Base-by-base conservation (phyloP, 2,329 filamentous ascomycete species). In the Daldinia sp. region DNA sequence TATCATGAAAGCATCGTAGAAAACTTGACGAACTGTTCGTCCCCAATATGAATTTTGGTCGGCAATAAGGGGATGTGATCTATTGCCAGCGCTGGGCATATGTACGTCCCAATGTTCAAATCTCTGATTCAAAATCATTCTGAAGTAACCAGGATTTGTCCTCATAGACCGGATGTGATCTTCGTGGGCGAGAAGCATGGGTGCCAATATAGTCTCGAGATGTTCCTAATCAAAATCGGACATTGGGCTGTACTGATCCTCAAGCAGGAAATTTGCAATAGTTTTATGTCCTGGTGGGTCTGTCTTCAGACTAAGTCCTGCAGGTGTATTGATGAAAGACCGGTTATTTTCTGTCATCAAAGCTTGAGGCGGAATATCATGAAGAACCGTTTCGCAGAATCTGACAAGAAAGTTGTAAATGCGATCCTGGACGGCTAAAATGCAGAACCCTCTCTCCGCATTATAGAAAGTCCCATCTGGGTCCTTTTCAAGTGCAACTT, bases 121-220 rank as follows among this genome's bases (percentile, higher is more conserved):
- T 4, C 25, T 25, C 3, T 45, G 6, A 10, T 39, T 56, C 4
- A 52, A 3, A 21, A 21, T 15, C 29, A 19, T 48, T 13, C 23
- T 30, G 10, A 65, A 59, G 29, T 66, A 68, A 21, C 19, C 51
- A 5, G 65, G 65, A 30, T 61, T 34, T 15, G 43, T 48, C 27
- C 59, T 58, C n/a, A 66, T 23, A 10, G 45, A 41, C 15, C 23
- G 27, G 10, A 68, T 29, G 43, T 64, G 63, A 23, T 63, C 63
- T 30, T 61, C 59, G 8, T 47, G 50, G 13, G 29, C 43, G 6
- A 13, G 10, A 7, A 51, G 23, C 39, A 54, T 47, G 3, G 59
- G 29, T 2, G n/a, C 15, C 3, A 25, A 66, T 19, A 66, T n/a
- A n/a, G 17, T 7, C 11, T 48, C 34, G 2, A 57, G 3, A 41